These are phyloP conservation scores for Leptographium lundbergii DNA, from an alignment of 2,329 filamentous ascomycete species.

Conservation along the genomic window DNA sequence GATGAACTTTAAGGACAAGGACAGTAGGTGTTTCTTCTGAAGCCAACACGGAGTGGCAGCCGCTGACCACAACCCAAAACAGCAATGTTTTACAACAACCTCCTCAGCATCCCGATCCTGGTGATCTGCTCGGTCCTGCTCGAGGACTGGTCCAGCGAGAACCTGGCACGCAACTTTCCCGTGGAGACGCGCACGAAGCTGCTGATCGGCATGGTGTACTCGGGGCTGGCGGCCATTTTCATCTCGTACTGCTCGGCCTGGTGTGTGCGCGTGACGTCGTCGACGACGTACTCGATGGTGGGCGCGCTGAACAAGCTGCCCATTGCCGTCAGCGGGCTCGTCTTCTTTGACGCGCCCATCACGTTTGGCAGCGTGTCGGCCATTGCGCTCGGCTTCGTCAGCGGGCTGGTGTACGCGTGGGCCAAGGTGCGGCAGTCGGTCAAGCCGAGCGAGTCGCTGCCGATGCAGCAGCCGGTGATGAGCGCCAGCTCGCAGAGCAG, in stretches of 20 bases:
- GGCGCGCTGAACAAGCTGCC: constrained; percentile 96
- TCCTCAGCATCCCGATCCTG: constrained; percentile 88
- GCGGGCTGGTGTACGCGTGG: constrained; percentile 79
- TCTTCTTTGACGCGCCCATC: constrained; percentile 92
- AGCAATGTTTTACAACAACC: constrained; percentile 99
- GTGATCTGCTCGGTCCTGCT: constrained; percentile 66
- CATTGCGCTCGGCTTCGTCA: constrained; percentile 82
- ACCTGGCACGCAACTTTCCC: constrained; percentile 82
- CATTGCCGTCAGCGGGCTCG: constrained; percentile 77
- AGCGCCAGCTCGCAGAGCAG: constrained; percentile 88
- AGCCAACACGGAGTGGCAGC: neutral
- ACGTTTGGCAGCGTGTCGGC: constrained; percentile 86
- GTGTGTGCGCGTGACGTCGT: constrained; percentile 95
- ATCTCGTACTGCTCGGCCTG: constrained; percentile 99
- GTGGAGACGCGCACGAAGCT: constrained; percentile 65
- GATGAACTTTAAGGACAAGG: constrained; percentile 99
- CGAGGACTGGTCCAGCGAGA: constrained; percentile 85
- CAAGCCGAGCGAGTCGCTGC: constrained; percentile 55
- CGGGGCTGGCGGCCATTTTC: constrained; percentile 84
- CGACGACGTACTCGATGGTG: constrained; percentile 98
- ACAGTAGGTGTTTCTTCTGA: constrained; percentile 54
- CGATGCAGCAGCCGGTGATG: constrained; percentile 51
- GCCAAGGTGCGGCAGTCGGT: constrained; percentile 72
- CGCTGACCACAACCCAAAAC: neutral
- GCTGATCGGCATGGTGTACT: constrained; percentile 83